Evolutionary conservation across 1,139 yeast species (phyloP).

Genomic region (Nakaseomyces glabratus): DNA sequence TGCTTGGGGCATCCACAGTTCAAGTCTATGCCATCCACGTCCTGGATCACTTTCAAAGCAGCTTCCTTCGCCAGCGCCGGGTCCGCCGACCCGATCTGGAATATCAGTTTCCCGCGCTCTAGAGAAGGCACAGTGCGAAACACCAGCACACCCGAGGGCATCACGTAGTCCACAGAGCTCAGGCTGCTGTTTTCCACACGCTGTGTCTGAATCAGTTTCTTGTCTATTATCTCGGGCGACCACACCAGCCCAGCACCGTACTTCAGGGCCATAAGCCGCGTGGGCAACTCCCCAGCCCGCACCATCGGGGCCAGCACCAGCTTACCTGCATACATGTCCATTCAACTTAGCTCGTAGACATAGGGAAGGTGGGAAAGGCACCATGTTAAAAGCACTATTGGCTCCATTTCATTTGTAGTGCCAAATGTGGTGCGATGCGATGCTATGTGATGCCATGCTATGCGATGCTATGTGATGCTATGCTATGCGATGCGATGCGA

Average conservation of each 20-base stretch:
- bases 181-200: slow-evolving; percentile 48
- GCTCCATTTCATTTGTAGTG: no score
- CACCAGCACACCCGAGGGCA: slow-evolving; percentile 32
- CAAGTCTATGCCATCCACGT: slow-evolving; percentile 87
- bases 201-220: slow-evolving; percentile 62
- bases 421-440: no score
- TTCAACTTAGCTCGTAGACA: no score
- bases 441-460: no score
- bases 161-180: slow-evolving; percentile 52
- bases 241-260: slow-evolving; percentile 93
- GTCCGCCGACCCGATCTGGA: slow-evolving; percentile 83
- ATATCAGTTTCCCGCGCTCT: slow-evolving; percentile 60
- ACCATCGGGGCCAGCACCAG: slow-evolving; percentile 94
- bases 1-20: slow-evolving; percentile 97
- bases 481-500: no score
- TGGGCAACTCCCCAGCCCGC: slow-evolving; percentile 88
- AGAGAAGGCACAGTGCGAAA: slow-evolving; percentile 62
- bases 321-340: slow-evolving; percentile 39
- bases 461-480: no score
- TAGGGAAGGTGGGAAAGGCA: no score
- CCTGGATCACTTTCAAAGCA: slow-evolving; percentile 66
- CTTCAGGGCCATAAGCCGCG: slow-evolving; percentile 64
- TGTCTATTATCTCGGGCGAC: slow-evolving; percentile 90
- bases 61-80: slow-evolving; percentile 84
- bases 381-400: no score